Evolutionary conservation across 768 basidiomycete genomes (phyloP).

Genomic region (Rhodosporidiobolus sp.): DNA sequence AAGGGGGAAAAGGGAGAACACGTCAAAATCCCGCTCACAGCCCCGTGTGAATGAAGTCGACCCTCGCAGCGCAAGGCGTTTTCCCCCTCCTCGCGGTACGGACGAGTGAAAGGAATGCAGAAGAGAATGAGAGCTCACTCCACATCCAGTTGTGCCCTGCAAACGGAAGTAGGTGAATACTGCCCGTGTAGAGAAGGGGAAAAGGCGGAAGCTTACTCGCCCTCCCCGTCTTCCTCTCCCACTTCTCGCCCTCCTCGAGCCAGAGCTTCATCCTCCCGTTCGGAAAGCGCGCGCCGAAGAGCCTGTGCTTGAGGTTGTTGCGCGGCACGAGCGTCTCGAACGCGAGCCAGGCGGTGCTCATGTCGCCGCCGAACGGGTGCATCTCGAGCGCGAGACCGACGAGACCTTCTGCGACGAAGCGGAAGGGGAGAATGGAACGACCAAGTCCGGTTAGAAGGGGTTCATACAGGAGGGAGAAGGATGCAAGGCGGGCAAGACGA

Average conservation of each 20-base stretch:
- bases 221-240: neutral
- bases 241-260: neutral
- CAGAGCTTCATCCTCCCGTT: neutral
- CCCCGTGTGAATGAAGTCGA: too few relatives aligned
- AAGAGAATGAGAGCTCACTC: neutral
- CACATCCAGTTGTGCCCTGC: neutral
- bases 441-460: too few relatives aligned
- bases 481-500: neutral
- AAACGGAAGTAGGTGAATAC: neutral
- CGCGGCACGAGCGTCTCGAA: neutral
- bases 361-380: neutral
- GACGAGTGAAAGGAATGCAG: too few relatives aligned
- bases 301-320: neutral
- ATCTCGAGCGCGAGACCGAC: neutral
- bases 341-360: neutral
- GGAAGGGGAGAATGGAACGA: neutral
- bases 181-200: too few relatives aligned
- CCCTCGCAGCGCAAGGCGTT: too few relatives aligned
- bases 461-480: too few relatives aligned
- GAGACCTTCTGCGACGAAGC: neutral
- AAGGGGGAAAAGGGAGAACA: too few relatives aligned
- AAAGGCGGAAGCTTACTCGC: neutral
- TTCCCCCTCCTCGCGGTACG: too few relatives aligned
- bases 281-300: neutral
- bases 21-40: too few relatives aligned